Conservation (phyloP, 169 alveolate genomes). For the Hepatocystis sp. region DNA sequence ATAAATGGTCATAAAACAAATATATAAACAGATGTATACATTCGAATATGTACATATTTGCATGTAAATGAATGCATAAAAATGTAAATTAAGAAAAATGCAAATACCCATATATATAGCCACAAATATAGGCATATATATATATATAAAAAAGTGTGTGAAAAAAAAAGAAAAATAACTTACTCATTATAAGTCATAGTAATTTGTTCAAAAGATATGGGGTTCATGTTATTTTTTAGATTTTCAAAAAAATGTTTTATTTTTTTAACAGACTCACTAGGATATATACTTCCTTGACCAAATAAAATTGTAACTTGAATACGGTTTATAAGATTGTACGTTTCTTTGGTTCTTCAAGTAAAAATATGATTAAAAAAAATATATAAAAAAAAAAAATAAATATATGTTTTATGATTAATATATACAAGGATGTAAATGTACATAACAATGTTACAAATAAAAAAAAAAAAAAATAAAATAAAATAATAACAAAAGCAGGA, state of each 20-base stretch:
- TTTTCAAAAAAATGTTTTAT: slow-evolving; percentile 27
- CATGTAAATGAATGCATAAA: neutral
- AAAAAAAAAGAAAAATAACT: slow-evolving; percentile 13
- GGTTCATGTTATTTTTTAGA: slow-evolving; percentile 11
- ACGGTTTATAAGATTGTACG: slow-evolving; percentile 36
- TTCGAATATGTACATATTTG: no score
- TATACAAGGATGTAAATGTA: no score
- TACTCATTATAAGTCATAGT: slow-evolving; percentile 60
- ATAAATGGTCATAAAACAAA: no score
- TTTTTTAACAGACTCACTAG: slow-evolving; percentile 3
- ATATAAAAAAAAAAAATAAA: neutral
- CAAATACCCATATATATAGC: neutral
- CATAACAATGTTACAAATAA: no score
- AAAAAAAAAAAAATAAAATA: no score
- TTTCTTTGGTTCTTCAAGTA: slow-evolving; percentile 18
- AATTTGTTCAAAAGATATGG: slow-evolving; percentile 15
- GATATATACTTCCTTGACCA: slow-evolving; percentile 45
- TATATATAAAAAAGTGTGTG: neutral
- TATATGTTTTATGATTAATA: no score
- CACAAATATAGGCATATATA: neutral
- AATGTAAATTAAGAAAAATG: neutral
- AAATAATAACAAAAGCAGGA: no score
- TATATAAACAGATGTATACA: no score
- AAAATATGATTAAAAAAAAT: no score
- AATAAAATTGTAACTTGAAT: slow-evolving; percentile 48